Conservation (phyloP, 208 protist genomes). For the Acanthamoeba divionensis region DNA sequence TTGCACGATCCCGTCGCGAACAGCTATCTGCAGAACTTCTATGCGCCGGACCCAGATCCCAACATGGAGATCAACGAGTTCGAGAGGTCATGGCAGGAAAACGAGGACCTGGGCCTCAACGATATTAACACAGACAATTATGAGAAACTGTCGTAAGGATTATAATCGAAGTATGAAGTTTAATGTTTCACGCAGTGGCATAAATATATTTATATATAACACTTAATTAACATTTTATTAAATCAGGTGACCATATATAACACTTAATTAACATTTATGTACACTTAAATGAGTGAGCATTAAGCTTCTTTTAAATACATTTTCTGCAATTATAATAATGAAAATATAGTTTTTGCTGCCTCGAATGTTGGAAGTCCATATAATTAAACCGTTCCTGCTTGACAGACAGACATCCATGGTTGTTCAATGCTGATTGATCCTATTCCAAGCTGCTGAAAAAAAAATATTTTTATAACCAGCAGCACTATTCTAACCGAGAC, state of each 20-base stretch:
- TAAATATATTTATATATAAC: no score
- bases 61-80: conserved; percentile 79
- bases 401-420: neutral
- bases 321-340: neutral
- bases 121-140: conserved; percentile 78
- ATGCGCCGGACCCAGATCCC: conserved; percentile 82
- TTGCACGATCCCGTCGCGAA: conserved; percentile 81
- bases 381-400: neutral
- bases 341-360: neutral
- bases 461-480: neutral
- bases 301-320: neutral
- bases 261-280: neutral
- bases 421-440: neutral
- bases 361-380: neutral
- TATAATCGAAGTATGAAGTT: neutral
- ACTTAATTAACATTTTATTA: no score
- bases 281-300: neutral
- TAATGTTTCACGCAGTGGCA: neutral
- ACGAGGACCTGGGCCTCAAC: conserved; percentile 82
- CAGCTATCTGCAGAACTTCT: conserved; percentile 78
- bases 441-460: neutral
- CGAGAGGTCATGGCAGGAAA: conserved; percentile 77
- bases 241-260: neutral
- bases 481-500: neutral
- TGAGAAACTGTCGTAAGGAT: neutral